phyloP scores from a whole-genome alignment of 177 flowering plant species.

The Telopea speciosissima region DNA sequence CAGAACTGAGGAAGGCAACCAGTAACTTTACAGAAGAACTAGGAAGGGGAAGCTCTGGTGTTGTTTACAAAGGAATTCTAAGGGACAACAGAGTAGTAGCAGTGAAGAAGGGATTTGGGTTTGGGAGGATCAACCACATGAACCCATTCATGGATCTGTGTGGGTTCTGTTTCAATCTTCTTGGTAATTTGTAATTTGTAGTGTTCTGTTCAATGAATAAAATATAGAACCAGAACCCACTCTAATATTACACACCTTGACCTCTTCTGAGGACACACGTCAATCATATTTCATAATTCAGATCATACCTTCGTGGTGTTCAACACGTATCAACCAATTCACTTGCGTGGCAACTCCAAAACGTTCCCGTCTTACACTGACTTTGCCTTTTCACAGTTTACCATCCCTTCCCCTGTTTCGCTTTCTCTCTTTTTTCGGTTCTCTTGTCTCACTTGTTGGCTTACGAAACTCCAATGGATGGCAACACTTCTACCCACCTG shows the following conservation, averaged over 20 bases:
- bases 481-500: slow-evolving; percentile 5
- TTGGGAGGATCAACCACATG: slow-evolving; percentile 25
- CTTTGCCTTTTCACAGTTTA: neutral
- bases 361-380: neutral
- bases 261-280: neutral
- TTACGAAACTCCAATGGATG: neutral
- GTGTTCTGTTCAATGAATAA: slow-evolving; percentile 17
- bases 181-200: too few relatives aligned
- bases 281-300: neutral
- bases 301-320: neutral
- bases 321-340: neutral
- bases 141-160: too few relatives aligned
- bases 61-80: slow-evolving; percentile 22
- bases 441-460: neutral
- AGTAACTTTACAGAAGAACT: slow-evolving; percentile 19
- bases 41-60: slow-evolving; percentile 26
- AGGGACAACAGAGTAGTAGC: slow-evolving; percentile 11
- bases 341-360: neutral
- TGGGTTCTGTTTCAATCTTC: too few relatives aligned
- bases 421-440: neutral
- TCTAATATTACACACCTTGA: neutral
- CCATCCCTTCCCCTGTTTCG: neutral
- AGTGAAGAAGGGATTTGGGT: slow-evolving; percentile 17
- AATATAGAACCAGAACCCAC: too few relatives aligned
- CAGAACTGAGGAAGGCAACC: slow-evolving; percentile 22